Conservation (phyloP, 1,139 yeast species). For the Pichia sp. region DNA sequence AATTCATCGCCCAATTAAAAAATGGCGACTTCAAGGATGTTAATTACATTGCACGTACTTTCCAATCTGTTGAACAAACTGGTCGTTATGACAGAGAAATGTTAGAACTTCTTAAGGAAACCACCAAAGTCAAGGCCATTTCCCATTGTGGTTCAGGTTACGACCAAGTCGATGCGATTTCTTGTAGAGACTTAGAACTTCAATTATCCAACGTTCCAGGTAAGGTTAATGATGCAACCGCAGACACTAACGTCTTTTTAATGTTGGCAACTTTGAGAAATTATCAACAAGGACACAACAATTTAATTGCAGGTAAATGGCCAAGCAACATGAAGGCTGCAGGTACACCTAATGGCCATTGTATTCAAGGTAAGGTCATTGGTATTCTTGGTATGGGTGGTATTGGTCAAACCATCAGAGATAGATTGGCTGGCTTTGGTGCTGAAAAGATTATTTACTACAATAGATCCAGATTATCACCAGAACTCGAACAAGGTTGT, state of each 20-base stretch:
- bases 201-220: slow-evolving; percentile 73
- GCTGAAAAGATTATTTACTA: slow-evolving; percentile 60
- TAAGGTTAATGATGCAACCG: slow-evolving; percentile 76
- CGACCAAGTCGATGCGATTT: slow-evolving; percentile 69
- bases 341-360: slow-evolving; percentile 49
- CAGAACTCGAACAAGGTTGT: slow-evolving; percentile 53
- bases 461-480: slow-evolving; percentile 54
- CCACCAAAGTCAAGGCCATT: slow-evolving; percentile 52
- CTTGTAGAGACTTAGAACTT: slow-evolving; percentile 46
- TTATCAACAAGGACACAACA: slow-evolving; percentile 48
- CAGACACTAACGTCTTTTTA: slow-evolving; percentile 71
- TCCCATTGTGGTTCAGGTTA: slow-evolving; percentile 94
- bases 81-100: slow-evolving; percentile 81
- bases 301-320: slow-evolving; percentile 61
- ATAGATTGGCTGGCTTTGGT: slow-evolving; percentile 62
- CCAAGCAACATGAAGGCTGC: slow-evolving; percentile 37
- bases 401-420: slow-evolving; percentile 71
- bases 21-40: slow-evolving; percentile 47
- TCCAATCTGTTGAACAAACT: slow-evolving; percentile 40
- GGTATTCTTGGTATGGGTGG: slow-evolving; percentile 85
- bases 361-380: slow-evolving; percentile 60
- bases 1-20: slow-evolving; percentile 50
- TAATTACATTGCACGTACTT: slow-evolving; percentile 42
- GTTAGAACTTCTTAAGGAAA: slow-evolving; percentile 51
- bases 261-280: slow-evolving; percentile 67